Base-by-base conservation (phyloP, 2,329 filamentous ascomycete species). In the Sphaerulina musiva region DNA sequence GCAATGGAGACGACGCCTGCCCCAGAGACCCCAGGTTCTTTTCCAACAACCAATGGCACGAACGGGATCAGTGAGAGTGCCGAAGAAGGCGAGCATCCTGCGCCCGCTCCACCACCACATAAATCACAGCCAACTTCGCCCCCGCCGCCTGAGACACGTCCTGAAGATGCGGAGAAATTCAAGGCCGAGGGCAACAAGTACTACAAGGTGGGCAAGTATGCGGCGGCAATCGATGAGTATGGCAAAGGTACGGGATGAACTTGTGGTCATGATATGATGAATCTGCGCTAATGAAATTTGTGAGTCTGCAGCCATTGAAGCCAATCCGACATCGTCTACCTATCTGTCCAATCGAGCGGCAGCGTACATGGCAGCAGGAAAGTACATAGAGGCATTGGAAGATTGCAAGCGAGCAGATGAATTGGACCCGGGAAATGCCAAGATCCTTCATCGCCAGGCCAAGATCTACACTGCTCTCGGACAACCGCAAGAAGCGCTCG, bases 341-440 rank as follows among this genome's bases (percentile, higher is more conserved):
- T 97, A 95, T 72, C 81, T 95, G 61, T 92, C 89, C 70, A 98
- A 98, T 78, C 86, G 93, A 66, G 91, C 93, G 39, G 93, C 93
- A 31, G 93, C 93, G 36, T 89, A 88, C 75, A 95, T 98, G 79
- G 89, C 89, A 50, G 88, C 89, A 55, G 85, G 85, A 63, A 83
- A 86, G 66, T 96, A 86, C 69, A 75, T 80, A 54, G 80, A 86
- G 59, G 93, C 93, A 12, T 76, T 97, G 56, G 89, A 93, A 53
- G 93, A 98, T 73, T 93, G 89, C 73, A 85, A 83, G 66, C 81
- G 80, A 51, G 89, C 93, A 6, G 83, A 88, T 62, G 86, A 92
- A 61, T 76, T 95, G 42, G 91, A 97, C 60, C 86, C 91, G 0
- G 78, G 84, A 64, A 96, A 95, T 69, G 72, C 86, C 64, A 98